phyloP scores from a whole-genome alignment of 257 asterid genomes.

The Capsicum chinense region DNA sequence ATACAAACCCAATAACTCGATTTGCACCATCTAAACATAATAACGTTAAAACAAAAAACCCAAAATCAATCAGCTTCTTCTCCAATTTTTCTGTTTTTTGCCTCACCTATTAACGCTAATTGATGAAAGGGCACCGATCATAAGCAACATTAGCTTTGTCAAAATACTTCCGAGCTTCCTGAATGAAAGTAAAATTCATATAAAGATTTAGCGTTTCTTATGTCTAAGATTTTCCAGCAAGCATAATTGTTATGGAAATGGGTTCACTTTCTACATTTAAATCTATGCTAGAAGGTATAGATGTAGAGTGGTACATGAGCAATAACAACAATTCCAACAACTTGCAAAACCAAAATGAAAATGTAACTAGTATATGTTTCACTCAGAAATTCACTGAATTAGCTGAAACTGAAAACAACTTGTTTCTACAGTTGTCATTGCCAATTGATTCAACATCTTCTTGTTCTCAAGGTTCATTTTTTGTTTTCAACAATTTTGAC shows the following conservation, averaged over 20 bases:
- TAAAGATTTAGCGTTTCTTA: no score
- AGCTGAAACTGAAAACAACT: conserved; percentile 38
- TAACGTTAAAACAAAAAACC: no score
- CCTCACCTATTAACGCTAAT: no score
- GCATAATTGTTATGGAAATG: conserved; percentile 41
- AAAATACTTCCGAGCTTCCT: no score
- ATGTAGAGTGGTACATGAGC: conserved; percentile 66
- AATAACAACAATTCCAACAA: background rate
- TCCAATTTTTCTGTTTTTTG: no score
- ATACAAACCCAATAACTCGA: no score
- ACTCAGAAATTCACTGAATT: conserved; percentile 39
- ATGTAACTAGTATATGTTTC: background rate
- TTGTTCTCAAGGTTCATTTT: conserved; percentile 80
- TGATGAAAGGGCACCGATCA: no score
- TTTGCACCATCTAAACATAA: no score
- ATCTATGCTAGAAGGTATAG: conserved; percentile 72
- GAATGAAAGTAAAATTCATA: no score
- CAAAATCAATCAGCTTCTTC: no score
- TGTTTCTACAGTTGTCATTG: conserved; percentile 49
- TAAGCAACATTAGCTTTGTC: no score
- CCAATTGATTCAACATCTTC: conserved; percentile 69
- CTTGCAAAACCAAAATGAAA: conserved; percentile 50
- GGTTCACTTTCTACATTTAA: conserved; percentile 69
- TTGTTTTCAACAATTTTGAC: conserved; percentile 46
- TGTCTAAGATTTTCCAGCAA: no score